A percentile compares a stretch with the other conserved stretches of the same genome.
These are phyloP conservation scores for Lepidium sativum DNA, from an alignment of 345 rosid species.

Conservation along the genomic window DNA sequence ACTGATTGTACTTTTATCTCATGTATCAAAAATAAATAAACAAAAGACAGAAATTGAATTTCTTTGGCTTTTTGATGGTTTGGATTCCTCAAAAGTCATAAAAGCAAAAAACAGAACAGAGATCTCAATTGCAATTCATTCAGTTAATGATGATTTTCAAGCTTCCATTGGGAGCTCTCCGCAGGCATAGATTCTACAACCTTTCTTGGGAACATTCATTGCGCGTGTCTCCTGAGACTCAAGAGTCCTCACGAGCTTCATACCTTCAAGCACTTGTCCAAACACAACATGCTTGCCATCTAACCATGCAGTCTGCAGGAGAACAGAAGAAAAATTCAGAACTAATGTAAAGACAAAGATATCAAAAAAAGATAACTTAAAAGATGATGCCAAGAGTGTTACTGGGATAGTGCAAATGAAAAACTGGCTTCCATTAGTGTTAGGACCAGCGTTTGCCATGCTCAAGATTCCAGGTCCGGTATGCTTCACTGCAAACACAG, in stretches of 20 bases:
- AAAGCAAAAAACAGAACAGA: conserved; percentile 4
- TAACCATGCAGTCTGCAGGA: conserved; percentile 56
- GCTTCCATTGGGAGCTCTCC: conserved; percentile 74
- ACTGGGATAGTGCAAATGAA: conserved; percentile 90
- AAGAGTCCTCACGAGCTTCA: conserved; percentile 58
- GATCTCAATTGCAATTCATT: background rate
- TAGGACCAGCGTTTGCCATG: conserved; percentile 96
- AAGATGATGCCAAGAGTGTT: background rate
- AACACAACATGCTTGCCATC: conserved; percentile 90
- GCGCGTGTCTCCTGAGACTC: conserved; percentile 78
- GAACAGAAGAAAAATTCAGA: background rate
- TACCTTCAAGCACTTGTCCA: conserved; percentile 74
- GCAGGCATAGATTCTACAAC: conserved; percentile 67
- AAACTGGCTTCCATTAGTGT: conserved; percentile 92
- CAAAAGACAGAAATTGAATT: too few species aligned
- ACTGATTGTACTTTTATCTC: conserved; percentile 10
- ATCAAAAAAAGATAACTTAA: background rate
- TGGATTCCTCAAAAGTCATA: conserved; percentile 7
- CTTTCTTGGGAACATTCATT: conserved; percentile 46
- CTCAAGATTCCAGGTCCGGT: conserved; percentile 81
- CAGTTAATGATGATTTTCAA: conserved; percentile 17
- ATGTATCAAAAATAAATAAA: background rate
- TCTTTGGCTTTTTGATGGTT: background rate
- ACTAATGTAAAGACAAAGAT: background rate
- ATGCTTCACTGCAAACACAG: conserved; percentile 60